Conservation (phyloP, 805 yeast species). For the Groenewaldozyma salmanticensis region DNA sequence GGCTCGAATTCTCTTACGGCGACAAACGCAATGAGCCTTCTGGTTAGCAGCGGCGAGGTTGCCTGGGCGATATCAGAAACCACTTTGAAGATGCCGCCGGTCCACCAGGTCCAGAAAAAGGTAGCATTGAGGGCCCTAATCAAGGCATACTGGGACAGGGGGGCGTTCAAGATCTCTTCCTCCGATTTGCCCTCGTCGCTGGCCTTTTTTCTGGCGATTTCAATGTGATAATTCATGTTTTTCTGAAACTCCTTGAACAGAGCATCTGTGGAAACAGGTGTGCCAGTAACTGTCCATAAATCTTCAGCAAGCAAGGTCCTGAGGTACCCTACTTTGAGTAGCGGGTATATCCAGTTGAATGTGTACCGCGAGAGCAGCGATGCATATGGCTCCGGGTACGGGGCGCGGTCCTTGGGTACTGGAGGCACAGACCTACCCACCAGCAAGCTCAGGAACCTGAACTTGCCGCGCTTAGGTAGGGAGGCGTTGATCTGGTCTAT, state of each 20-base stretch:
- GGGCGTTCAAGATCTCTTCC: conserved; percentile 14
- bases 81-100: conserved; percentile 24
- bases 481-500: not conserved
- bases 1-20: conserved; percentile 36
- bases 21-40: conserved; percentile 57
- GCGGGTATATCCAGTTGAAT: conserved; percentile 17
- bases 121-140: conserved; percentile 30
- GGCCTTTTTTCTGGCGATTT: conserved; percentile 20
- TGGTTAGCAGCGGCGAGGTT: conserved; percentile 57
- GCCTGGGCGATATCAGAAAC: conserved; percentile 32
- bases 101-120: conserved; percentile 28
- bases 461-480: conserved; percentile 4
- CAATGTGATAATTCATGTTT: conserved; percentile 23
- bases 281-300: conserved; percentile 35
- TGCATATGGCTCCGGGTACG: conserved; percentile 16
- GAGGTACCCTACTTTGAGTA: conserved; percentile 41
- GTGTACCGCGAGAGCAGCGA: conserved; percentile 11
- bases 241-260: conserved; percentile 30
- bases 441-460: conserved; percentile 14
- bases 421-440: conserved; percentile 20
- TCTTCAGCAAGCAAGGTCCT: conserved; percentile 53
- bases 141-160: conserved; percentile 17
- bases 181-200: conserved; percentile 32
- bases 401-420: conserved; percentile 12
- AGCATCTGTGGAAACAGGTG: conserved; percentile 26